Base-by-base conservation (phyloP, 2,329 filamentous ascomycete species). In the Cladosporium oxysporum region DNA sequence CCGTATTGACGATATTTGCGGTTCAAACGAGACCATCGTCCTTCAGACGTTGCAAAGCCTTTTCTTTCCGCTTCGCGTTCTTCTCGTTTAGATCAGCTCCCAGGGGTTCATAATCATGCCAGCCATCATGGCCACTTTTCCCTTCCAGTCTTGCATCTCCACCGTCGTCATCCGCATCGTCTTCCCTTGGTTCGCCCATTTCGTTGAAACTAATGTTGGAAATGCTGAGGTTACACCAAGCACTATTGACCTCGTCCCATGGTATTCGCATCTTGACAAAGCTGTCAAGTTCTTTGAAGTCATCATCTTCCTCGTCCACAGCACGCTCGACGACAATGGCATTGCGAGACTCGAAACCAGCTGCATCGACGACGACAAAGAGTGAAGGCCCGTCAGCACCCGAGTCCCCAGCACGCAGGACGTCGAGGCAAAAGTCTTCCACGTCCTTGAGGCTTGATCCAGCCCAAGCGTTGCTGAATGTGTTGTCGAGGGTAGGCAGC, bases 201-300 rank as follows among this genome's bases (percentile, higher is more conserved):
- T 58, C 55, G 7, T 41, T 7, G 12, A 58, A 58, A 6, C 33
- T 33, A 2, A 21, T 23, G 31, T 58, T 59, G 2, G 57, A 37
- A 10, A 59, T 26, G 23, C 33, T 59, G 23, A 71, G 58, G 50
- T 71, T 71, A 18, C 50, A 61, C 66, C 66, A 71, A 14, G 60
- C 53, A 18, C 49, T 28, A n/a, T 67, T 67, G 21, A 49, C 35
- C 29, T 66, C 66, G 31, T 61, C 50, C 68, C 65, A 70, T 3
- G 68, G 67, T 12, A 68, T 26, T 6, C 67, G 47, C 14, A 66
- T 52, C 65, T 68, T 71, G 18, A 68, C 55, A 49, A 68, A 67
- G 4, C 37, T 47, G 3, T 49, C 52, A 12, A 61, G 31, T 14
- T 26, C 23, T 35, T 58, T 41, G 23, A 59, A 59, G 47, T 61